Conservation (phyloP, 2,329 filamentous ascomycete species). For the Xylaria sp. region DNA sequence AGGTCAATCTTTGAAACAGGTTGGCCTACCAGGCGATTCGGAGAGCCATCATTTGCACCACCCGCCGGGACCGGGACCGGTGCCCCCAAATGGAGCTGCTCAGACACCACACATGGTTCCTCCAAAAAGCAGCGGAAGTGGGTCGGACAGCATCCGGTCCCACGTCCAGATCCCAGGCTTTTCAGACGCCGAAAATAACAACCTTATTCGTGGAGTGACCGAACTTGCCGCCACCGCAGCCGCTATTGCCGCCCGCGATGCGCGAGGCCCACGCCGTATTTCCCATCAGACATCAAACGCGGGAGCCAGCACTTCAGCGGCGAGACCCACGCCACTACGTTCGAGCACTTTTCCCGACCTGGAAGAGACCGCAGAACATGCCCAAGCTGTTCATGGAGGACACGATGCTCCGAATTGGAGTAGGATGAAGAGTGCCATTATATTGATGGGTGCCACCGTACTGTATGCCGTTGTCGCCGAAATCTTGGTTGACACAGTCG, state of each 20-base stretch:
- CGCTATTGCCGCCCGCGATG: slow-evolving; percentile 85
- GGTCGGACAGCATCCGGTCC: slow-evolving; percentile 55
- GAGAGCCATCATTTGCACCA: slow-evolving; percentile 52
- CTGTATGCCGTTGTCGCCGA: slow-evolving; percentile 98
- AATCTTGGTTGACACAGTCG: slow-evolving; percentile 95
- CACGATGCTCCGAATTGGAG: slow-evolving; percentile 99
- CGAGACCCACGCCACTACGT: slow-evolving; percentile 50
- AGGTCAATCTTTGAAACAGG: slow-evolving; percentile 87
- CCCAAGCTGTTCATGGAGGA: slow-evolving; percentile 69
- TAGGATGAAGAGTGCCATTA: slow-evolving; percentile 87
- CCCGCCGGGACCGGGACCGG: slow-evolving; percentile 39
- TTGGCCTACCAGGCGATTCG: slow-evolving; percentile 72
- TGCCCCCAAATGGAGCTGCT: slow-evolving; percentile 56
- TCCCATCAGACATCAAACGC: slow-evolving; percentile 50
- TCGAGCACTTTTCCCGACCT: slow-evolving; percentile 56
- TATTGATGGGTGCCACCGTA: slow-evolving; percentile 87
- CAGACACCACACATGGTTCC: slow-evolving; percentile 79
- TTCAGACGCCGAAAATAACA: slow-evolving; percentile 83
- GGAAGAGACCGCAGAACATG: slow-evolving; percentile 60
- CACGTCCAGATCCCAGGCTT: slow-evolving; percentile 73
- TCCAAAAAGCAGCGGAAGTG: slow-evolving; percentile 67
- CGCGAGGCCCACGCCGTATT: slow-evolving; percentile 57
- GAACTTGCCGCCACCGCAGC: slow-evolving; percentile 95
- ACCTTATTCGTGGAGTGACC: slow-evolving; percentile 85
- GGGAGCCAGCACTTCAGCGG: slow-evolving; percentile 44